Conservation (phyloP, 2,329 filamentous ascomycete genomes). For the Aureobasidium sp. region DNA sequence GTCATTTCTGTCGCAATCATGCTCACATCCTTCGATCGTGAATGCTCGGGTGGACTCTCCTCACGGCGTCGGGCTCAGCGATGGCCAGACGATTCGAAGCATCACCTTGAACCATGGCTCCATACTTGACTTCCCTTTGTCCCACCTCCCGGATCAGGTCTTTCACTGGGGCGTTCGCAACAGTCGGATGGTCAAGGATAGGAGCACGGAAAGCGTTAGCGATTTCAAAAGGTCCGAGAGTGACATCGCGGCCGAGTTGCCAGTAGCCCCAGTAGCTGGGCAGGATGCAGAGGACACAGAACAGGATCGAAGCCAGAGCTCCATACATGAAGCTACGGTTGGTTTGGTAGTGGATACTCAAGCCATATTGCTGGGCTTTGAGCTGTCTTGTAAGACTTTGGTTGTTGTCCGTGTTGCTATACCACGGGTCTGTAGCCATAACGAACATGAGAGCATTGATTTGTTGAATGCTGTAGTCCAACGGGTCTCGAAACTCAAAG, state of each 20-base stretch:
- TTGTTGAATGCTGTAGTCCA: slow-evolving; percentile 11
- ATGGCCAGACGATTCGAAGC: not conserved
- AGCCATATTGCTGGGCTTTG: slow-evolving; percentile 18
- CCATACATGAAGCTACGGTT: slow-evolving; percentile 26
- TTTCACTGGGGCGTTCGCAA: slow-evolving; percentile 1
- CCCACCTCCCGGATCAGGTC: slow-evolving; percentile 9
- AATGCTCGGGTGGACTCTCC: not conserved
- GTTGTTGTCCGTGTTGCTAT: not conserved
- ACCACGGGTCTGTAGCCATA: slow-evolving; percentile 17
- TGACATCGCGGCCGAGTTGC: slow-evolving; percentile 31
- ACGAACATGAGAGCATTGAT: slow-evolving; percentile 23
- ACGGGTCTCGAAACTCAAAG: slow-evolving; percentile 18
- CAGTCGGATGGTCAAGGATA: slow-evolving; percentile 7
- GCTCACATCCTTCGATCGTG: not conserved
- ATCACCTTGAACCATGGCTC: not conserved
- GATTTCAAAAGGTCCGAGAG: slow-evolving; percentile 31
- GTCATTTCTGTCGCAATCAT: too few species aligned
- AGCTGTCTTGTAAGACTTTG: not conserved
- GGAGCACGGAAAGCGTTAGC: slow-evolving; percentile 30
- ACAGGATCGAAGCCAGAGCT: slow-evolving; percentile 26
- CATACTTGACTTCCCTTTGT: slow-evolving; percentile 10
- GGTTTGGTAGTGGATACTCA: slow-evolving; percentile 25
- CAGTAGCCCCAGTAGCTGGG: slow-evolving; percentile 33
- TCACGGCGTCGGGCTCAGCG: slow-evolving; percentile 7
- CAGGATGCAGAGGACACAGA: slow-evolving; percentile 28